Percentiles rank a stretch among this genome's conserved stretches.
Evolutionary conservation across 2,329 filamentous ascomycete genomes (phyloP).

Genomic region (Zelopaecilomyces penicillatus): DNA sequence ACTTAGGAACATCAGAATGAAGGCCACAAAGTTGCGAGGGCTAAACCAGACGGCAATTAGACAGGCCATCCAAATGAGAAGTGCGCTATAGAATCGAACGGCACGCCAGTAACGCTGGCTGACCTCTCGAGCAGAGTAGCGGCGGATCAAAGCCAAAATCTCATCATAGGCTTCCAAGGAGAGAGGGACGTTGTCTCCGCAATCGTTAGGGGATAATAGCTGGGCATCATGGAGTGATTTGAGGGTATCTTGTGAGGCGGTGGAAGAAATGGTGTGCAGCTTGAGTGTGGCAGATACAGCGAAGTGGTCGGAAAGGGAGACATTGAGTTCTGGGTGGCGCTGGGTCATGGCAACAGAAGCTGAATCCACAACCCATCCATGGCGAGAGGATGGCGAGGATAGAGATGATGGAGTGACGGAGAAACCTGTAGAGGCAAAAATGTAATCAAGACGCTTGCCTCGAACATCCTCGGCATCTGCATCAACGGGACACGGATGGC

Average conservation of each 20-base stretch:
- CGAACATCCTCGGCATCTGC: constrained; percentile 57
- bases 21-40: constrained; percentile 65
- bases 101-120: constrained; percentile 64
- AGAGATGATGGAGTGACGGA: neutral
- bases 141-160: constrained; percentile 61
- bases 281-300: constrained; percentile 73
- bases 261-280: constrained; percentile 30
- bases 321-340: constrained; percentile 70
- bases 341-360: constrained; percentile 71
- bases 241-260: constrained; percentile 9
- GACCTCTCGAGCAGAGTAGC: constrained; percentile 63
- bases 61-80: constrained; percentile 63
- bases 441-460: constrained; percentile 89
- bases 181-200: constrained; percentile 13
- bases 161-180: constrained; percentile 41
- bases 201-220: constrained; percentile 19
- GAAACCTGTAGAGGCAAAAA: constrained; percentile 63
- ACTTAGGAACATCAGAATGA: constrained; percentile 70
- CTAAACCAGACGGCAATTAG: constrained; percentile 82
- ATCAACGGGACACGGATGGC: constrained; percentile 50
- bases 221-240: constrained; percentile 21
- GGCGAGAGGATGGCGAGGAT: constrained; percentile 15
- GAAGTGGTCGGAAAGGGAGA: constrained; percentile 92
- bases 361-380: constrained; percentile 59
- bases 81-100: constrained; percentile 61